A percentile compares a stretch with the other conserved stretches of the same genome.
Conservation (phyloP, 1,284 basidiomycete species). For the Phaffia rhodozyma region DNA sequence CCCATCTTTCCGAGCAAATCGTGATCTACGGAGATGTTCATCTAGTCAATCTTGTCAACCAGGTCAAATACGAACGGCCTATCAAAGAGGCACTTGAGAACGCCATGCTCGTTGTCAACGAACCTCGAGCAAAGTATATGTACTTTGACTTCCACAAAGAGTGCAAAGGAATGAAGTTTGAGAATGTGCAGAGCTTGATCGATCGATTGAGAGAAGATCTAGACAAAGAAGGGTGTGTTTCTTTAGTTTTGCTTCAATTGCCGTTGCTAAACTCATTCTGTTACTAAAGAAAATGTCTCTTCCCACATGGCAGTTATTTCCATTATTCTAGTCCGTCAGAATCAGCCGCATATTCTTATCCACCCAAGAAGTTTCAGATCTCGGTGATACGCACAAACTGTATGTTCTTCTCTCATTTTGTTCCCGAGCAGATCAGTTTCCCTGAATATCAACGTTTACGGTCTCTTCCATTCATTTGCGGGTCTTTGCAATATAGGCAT, state of each 20-base stretch:
- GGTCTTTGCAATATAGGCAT: conserved; percentile 22
- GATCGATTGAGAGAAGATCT: conserved; percentile 66
- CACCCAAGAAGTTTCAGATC: conserved; percentile 47
- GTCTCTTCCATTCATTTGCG: not conserved
- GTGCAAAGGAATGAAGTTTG: conserved; percentile 91
- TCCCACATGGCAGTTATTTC: conserved; percentile 50
- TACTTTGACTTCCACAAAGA: conserved; percentile 99
- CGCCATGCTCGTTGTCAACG: conserved; percentile 40
- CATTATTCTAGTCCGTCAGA: conserved; percentile 39
- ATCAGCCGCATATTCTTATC: conserved; percentile 26
- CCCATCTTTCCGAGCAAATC: conserved; percentile 66
- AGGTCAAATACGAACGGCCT: conserved; percentile 86
- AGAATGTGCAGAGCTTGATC: conserved; percentile 74
- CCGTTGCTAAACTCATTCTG: conserved; percentile 13
- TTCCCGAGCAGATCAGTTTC: not conserved
- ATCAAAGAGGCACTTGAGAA: conserved; percentile 93
- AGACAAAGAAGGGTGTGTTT: conserved; percentile 52
- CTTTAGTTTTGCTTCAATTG: conserved; percentile 19
- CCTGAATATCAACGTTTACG: not conserved
- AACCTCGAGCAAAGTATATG: conserved; percentile 63
- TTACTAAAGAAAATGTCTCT: conserved; percentile 2
- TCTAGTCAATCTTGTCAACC: conserved; percentile 88
- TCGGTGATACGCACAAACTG: conserved; percentile 73
- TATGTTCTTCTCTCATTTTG: not conserved
- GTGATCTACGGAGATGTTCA: conserved; percentile 66